phyloP scores from a whole-genome alignment of 306 rosid genomes.

The Lupinus albus region DNA sequence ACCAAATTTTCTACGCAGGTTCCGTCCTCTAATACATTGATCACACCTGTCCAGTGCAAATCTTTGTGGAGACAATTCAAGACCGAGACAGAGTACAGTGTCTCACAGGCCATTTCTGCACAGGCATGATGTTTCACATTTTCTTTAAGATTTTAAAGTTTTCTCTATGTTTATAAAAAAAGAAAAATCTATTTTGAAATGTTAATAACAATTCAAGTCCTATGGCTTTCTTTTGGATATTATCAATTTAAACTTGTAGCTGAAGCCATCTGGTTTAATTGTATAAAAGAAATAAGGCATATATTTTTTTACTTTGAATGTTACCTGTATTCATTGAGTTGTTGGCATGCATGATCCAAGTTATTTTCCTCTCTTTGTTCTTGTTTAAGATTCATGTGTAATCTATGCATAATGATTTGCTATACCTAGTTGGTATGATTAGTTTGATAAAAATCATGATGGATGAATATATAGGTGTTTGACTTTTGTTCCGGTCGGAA shows the following conservation, averaged over 20 bases:
- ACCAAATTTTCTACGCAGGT: constrained; percentile 52
- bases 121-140: constrained; percentile 60
- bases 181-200: constrained; percentile 29
- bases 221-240: constrained; percentile 3
- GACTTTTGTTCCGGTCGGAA: constrained; percentile 2
- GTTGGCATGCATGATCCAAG: constrained; percentile 22
- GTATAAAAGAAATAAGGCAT: not conserved
- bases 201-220: constrained; percentile 2
- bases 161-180: not conserved
- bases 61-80: constrained; percentile 96
- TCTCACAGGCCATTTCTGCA: constrained; percentile 95
- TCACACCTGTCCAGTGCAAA: constrained; percentile 97
- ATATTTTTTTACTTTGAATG: constrained; percentile 19
- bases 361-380: not conserved
- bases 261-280: not conserved
- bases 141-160: constrained; percentile 13
- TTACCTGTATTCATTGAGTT: constrained; percentile 31
- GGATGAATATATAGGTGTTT: constrained; percentile 23
- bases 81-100: constrained; percentile 89
- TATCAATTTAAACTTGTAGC: constrained; percentile 32
- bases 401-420: constrained; percentile 15
- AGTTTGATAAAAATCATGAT: constrained; percentile 21
- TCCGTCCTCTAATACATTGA: constrained; percentile 70
- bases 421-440: constrained; percentile 3
- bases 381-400: constrained; percentile 23